Percentiles rank a stretch among this genome's conserved stretches.
These are phyloP conservation scores for Friedmanniomyces simplex DNA, from an alignment of 495 filamentous ascomycete species.

Conservation along the genomic window DNA sequence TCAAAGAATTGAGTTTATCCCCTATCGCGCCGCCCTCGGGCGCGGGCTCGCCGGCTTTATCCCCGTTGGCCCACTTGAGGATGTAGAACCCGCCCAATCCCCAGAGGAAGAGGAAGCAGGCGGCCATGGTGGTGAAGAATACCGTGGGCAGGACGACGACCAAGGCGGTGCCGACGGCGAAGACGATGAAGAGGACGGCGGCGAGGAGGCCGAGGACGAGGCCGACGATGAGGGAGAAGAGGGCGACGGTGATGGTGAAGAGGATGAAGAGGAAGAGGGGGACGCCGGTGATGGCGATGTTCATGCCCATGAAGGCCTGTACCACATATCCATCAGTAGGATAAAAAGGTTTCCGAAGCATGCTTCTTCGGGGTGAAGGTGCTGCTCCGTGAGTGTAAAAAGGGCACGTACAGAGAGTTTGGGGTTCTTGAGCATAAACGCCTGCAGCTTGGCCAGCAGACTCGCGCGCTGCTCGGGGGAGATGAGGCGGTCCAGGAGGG, in stretches of 20 bases:
- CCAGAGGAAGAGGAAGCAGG: slow-evolving; percentile 53
- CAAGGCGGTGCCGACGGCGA: slow-evolving; percentile 52
- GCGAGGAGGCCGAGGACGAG: slow-evolving; percentile 39
- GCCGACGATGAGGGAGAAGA: slow-evolving; percentile 45
- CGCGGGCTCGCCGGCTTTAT: slow-evolving; percentile 18
- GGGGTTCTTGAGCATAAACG: slow-evolving; percentile 30
- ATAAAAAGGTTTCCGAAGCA: no score
- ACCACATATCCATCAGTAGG: neutral
- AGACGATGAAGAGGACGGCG: slow-evolving; percentile 46
- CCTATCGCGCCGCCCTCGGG: slow-evolving; percentile 27
- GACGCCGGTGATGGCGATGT: slow-evolving; percentile 45
- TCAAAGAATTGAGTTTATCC: slow-evolving; percentile 30
- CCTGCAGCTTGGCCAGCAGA: slow-evolving; percentile 23
- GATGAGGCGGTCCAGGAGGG: slow-evolving; percentile 26
- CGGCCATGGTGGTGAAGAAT: slow-evolving; percentile 46
- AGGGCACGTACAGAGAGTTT: slow-evolving; percentile 30
- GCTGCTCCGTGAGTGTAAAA: neutral
- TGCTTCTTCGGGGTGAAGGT: neutral
- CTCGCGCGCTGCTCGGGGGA: slow-evolving; percentile 31
- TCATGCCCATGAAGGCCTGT: slow-evolving; percentile 44
- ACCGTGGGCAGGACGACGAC: slow-evolving; percentile 53
- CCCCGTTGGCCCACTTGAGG: slow-evolving; percentile 38
- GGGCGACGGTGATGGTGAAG: slow-evolving; percentile 45
- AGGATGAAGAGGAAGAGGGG: slow-evolving; percentile 52
- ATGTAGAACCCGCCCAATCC: slow-evolving; percentile 46